A percentile compares a stretch with the other conserved stretches of the same genome.
Conservation (phyloP, 2,329 filamentous ascomycete genomes). For the Cyphellophora europaea region DNA sequence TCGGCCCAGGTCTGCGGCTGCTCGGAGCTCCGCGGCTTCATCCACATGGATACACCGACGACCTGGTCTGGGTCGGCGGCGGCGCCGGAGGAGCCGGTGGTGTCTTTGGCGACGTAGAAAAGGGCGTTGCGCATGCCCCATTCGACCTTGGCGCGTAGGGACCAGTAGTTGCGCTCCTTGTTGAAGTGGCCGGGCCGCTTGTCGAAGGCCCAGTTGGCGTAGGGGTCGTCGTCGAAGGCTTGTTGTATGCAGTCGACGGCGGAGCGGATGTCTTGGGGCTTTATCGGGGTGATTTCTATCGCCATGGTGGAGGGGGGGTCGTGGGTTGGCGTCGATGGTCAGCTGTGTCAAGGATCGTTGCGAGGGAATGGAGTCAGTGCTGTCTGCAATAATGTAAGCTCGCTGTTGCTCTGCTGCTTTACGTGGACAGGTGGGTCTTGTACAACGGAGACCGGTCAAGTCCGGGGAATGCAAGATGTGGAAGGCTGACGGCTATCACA, state of each 20-base stretch:
- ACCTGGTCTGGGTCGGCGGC: slow-evolving; percentile 44
- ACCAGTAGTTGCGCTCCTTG: slow-evolving; percentile 50
- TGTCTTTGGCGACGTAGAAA: slow-evolving; percentile 61
- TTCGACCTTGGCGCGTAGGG: slow-evolving; percentile 54
- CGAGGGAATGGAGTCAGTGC: too few relatives aligned
- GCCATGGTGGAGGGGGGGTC: slow-evolving; percentile 27
- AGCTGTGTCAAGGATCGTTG: too few relatives aligned
- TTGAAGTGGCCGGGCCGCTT: slow-evolving; percentile 41
- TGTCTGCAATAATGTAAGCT: too few relatives aligned
- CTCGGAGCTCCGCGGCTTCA: slow-evolving; percentile 44
- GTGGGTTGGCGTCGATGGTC: too few relatives aligned
- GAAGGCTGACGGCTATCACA: too few relatives aligned
- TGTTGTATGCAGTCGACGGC: slow-evolving; percentile 57
- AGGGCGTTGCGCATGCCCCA: slow-evolving; percentile 63
- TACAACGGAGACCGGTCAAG: too few relatives aligned
- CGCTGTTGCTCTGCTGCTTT: too few relatives aligned
- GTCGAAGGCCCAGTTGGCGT: slow-evolving; percentile 58
- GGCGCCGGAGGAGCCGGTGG: slow-evolving; percentile 24
- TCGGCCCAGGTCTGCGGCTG: slow-evolving; percentile 49
- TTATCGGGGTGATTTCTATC: slow-evolving; percentile 48
- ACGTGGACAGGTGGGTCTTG: too few relatives aligned
- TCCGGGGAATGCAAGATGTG: too few relatives aligned
- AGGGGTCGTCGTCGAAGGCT: slow-evolving; percentile 58
- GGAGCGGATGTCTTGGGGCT: slow-evolving; percentile 51
- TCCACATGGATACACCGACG: slow-evolving; percentile 65